Conservation (phyloP, 2,329 filamentous ascomycete species). For the Ascocoryne sarcoides region DNA sequence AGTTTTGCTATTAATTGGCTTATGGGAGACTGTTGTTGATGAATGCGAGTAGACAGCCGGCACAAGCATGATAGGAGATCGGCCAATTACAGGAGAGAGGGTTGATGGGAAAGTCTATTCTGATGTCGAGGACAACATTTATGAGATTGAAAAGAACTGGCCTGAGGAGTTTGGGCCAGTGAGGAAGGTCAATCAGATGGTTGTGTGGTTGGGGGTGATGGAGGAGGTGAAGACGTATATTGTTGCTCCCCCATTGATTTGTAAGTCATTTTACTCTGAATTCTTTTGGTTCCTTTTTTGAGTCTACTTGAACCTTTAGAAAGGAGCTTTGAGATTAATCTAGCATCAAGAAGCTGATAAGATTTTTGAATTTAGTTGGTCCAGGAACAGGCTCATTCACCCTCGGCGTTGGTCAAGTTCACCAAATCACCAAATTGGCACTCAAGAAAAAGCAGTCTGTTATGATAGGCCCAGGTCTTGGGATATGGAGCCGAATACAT, state of each 20-base stretch:
- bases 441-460: slow-evolving; percentile 27
- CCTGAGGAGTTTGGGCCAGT: slow-evolving; percentile 32
- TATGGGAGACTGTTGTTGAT: background rate
- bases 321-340: no score
- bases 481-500: slow-evolving; percentile 37
- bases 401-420: slow-evolving; percentile 32
- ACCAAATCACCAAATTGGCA: slow-evolving; percentile 27
- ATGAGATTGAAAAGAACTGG: slow-evolving; percentile 31
- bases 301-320: no score
- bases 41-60: slow-evolving; percentile 30
- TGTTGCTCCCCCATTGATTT: slow-evolving; percentile 40
- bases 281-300: background rate
- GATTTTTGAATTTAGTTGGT: slow-evolving; percentile 30
- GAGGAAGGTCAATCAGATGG: slow-evolving; percentile 36
- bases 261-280: slow-evolving; percentile 2
- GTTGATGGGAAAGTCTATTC: slow-evolving; percentile 31
- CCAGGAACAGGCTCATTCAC: slow-evolving; percentile 36
- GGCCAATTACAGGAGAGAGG: slow-evolving; percentile 29
- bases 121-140: slow-evolving; percentile 36
- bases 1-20: background rate
- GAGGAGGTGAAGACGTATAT: slow-evolving; percentile 36
- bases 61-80: slow-evolving; percentile 36
- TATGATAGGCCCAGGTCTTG: slow-evolving; percentile 31
- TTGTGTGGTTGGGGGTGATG: slow-evolving; percentile 33
- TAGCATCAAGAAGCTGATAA: background rate